A percentile compares a stretch with the other conserved stretches of the same genome.
These are phyloP conservation scores for Apiospora phragmitis DNA, from an alignment of 2,329 filamentous ascomycete genomes.

Conservation along the genomic window DNA sequence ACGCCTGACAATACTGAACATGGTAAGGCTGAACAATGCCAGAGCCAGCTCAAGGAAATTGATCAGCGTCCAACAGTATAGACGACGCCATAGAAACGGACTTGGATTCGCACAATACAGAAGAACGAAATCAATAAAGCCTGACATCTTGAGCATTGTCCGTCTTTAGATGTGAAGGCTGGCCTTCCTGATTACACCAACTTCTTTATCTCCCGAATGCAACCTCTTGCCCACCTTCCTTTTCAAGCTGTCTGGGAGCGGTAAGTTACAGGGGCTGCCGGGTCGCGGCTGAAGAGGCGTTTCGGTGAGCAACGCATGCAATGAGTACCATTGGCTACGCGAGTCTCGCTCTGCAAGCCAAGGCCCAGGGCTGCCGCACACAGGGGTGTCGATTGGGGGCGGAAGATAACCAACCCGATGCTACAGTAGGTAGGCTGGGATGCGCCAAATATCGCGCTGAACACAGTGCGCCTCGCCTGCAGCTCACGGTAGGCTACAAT, in stretches of 20 bases:
- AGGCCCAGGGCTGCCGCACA: no score
- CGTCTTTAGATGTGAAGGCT: no score
- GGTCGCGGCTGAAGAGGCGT: background rate
- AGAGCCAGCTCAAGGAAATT: no score
- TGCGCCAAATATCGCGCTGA: background rate
- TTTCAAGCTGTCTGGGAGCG: background rate
- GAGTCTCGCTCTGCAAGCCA: background rate
- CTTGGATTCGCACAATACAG: no score
- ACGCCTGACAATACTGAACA: no score
- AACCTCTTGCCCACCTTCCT: background rate
- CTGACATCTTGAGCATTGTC: no score
- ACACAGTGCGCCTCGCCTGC: background rate
- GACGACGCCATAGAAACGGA: no score
- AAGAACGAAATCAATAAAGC: no score
- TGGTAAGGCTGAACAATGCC: no score
- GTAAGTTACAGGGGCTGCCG: background rate
- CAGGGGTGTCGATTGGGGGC: no score
- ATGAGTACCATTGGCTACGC: background rate
- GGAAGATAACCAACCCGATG: background rate
- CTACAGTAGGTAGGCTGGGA: background rate
- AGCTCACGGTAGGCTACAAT: no score
- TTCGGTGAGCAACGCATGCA: background rate
- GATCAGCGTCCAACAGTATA: no score
- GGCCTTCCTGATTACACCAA: background rate
- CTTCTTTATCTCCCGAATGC: background rate